Evolutionary conservation across 495 filamentous ascomycete species (phyloP).

Genomic region (Podospora tetraspora): DNA sequence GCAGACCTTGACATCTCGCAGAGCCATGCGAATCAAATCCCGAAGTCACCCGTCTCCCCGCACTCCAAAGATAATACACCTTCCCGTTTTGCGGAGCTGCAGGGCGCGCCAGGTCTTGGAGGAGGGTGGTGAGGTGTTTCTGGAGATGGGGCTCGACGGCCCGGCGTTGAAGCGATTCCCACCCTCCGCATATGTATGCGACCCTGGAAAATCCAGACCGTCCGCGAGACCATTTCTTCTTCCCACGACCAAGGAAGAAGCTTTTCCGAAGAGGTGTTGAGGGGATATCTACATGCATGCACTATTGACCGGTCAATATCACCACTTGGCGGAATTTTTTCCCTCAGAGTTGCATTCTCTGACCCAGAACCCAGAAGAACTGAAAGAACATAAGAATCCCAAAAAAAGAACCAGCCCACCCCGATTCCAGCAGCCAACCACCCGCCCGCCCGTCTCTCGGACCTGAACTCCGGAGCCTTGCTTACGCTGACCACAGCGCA

Average conservation of each 20-base stretch:
- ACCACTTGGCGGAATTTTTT: neutral
- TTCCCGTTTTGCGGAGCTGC: constrained; percentile 2
- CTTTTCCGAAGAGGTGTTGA: neutral
- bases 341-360: neutral
- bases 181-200: constrained; percentile 3
- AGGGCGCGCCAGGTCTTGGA: neutral
- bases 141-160: constrained; percentile 3
- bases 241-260: neutral
- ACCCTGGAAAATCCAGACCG: neutral
- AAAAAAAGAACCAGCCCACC: neutral
- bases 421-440: neutral
- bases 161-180: constrained; percentile 6
- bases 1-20: neutral
- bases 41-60: neutral
- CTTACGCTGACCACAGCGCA: neutral
- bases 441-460: neutral
- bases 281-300: neutral
- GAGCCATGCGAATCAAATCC: neutral
- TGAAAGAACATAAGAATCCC: neutral
- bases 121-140: neutral
- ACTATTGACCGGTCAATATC: neutral
- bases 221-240: neutral
- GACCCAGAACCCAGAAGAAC: neutral
- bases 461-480: neutral
- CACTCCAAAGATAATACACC: neutral